Conservation (phyloP, 2,329 filamentous ascomycete genomes). For the Elsinoe necatrix region DNA sequence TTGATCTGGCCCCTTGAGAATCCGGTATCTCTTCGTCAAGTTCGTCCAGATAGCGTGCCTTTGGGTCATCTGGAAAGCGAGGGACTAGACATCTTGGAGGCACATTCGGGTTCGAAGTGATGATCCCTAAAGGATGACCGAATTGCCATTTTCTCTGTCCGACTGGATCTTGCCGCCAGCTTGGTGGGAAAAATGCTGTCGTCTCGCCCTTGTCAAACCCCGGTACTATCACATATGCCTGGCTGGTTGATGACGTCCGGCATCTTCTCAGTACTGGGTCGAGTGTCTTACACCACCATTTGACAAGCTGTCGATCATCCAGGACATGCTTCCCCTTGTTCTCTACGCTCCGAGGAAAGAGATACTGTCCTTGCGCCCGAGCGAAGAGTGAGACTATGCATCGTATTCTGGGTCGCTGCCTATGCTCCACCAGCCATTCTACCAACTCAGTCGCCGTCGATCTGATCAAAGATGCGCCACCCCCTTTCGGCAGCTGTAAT, state of each 20-base stretch:
- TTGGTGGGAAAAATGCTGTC: conserved; percentile 63
- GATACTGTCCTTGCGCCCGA: conserved; percentile 81
- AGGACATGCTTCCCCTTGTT: conserved; percentile 82
- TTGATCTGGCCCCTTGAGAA: background rate
- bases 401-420: conserved; percentile 55
- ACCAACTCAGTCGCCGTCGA: conserved; percentile 68
- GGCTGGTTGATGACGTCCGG: conserved; percentile 40
- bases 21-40: conserved; percentile 71
- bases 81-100: conserved; percentile 79
- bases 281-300: conserved; percentile 90
- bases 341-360: conserved; percentile 86
- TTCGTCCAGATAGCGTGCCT: conserved; percentile 79
- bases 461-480: conserved; percentile 64
- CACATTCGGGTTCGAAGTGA: conserved; percentile 54
- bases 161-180: conserved; percentile 32
- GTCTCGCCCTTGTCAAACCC: conserved; percentile 78
- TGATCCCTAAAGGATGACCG: conserved; percentile 64
- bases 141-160: conserved; percentile 42
- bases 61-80: conserved; percentile 89
- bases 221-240: conserved; percentile 78
- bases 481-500: conserved; percentile 49
- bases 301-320: conserved; percentile 80
- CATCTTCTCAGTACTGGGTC: conserved; percentile 51
- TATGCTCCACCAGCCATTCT: conserved; percentile 59
- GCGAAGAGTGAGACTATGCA: conserved; percentile 85